These are phyloP conservation scores for Colletotrichum sp. DNA, from an alignment of 2,329 filamentous ascomycete genomes.

Conservation along the genomic window DNA sequence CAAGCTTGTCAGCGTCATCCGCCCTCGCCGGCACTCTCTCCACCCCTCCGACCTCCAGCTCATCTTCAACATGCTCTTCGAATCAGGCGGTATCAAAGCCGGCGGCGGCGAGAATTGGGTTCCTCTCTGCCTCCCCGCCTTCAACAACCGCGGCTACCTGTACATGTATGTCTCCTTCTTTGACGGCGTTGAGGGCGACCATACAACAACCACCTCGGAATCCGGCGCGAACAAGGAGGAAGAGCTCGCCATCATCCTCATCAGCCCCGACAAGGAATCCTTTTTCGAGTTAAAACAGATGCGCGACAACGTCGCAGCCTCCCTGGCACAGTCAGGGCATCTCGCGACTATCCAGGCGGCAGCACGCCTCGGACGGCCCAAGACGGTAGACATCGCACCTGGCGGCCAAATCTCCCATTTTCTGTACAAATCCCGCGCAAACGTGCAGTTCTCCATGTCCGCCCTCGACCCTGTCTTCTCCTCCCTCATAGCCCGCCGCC, in stretches of 20 bases:
- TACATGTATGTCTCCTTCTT: conserved; percentile 99
- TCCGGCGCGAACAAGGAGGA: conserved; percentile 70
- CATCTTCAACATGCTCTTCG: conserved; percentile 99
- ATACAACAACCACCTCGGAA: conserved; percentile 34
- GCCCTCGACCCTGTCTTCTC: conserved; percentile 74
- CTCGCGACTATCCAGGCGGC: conserved; percentile 77
- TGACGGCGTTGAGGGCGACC: conserved; percentile 57
- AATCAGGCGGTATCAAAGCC: conserved; percentile 88
- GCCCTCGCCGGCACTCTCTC: conserved; percentile 92
- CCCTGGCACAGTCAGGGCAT: conserved; percentile 77
- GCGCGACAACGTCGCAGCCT: conserved; percentile 66
- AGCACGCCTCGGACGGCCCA: conserved; percentile 72
- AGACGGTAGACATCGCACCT: conserved; percentile 76
- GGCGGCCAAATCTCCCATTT: conserved; percentile 87
- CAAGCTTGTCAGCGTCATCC: conserved; percentile 90
- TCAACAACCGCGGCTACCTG: conserved; percentile 94
- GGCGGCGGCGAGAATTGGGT: conserved; percentile 97
- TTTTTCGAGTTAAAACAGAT: conserved; percentile 88
- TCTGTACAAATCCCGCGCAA: conserved; percentile 90
- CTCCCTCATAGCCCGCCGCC: conserved; percentile 63
- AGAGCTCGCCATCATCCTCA: conserved; percentile 89
- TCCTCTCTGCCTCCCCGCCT: conserved; percentile 91
- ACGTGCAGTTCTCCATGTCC: conserved; percentile 96
- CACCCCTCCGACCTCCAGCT: conserved; percentile 95
- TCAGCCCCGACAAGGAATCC: conserved; percentile 90